Percentiles rank a stretch among this genome's conserved stretches.
These are phyloP conservation scores for Euphorbia peplus DNA, from an alignment of 345 rosid genomes.

Conservation along the genomic window DNA sequence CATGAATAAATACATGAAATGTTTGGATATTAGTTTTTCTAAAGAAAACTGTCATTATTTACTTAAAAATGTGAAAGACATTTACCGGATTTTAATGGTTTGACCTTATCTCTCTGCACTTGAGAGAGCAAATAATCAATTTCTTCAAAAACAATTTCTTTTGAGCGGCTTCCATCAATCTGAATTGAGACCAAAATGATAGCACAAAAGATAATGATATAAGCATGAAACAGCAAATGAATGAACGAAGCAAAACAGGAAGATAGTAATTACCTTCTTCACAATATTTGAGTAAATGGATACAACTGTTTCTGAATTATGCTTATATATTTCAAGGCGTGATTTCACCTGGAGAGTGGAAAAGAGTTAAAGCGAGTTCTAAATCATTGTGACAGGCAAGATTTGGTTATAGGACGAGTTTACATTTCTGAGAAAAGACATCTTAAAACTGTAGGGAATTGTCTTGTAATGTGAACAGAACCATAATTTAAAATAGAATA, in stretches of 20 bases:
- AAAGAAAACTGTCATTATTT: conserved; percentile 4
- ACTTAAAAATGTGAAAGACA: conserved; percentile 18
- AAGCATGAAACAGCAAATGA: not conserved
- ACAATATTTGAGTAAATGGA: conserved; percentile 59
- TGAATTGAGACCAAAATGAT: conserved; percentile 27
- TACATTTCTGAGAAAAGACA: not conserved
- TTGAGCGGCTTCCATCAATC: conserved; percentile 75
- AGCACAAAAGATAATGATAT: conserved; percentile 9
- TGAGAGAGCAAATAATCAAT: conserved; percentile 55
- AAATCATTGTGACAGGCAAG: not conserved
- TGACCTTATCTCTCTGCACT: conserved; percentile 38
- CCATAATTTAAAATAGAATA: not conserved
- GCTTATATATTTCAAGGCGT: conserved; percentile 73
- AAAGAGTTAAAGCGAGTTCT: conserved; percentile 7
- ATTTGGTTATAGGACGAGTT: not conserved
- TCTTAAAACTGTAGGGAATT: not conserved
- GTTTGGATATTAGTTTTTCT: too few species aligned
- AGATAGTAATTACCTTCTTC: conserved; percentile 44
- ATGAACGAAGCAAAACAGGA: not conserved
- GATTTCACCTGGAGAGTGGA: conserved; percentile 53
- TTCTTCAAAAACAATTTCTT: conserved; percentile 66
- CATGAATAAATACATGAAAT: conserved; percentile 11
- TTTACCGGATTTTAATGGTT: conserved; percentile 35
- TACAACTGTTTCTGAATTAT: conserved; percentile 61
- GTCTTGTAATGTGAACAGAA: not conserved